phyloP scores from a whole-genome alignment of 192 early-diverging fungal genomes.

The Entophlyctis luteolus region DNA sequence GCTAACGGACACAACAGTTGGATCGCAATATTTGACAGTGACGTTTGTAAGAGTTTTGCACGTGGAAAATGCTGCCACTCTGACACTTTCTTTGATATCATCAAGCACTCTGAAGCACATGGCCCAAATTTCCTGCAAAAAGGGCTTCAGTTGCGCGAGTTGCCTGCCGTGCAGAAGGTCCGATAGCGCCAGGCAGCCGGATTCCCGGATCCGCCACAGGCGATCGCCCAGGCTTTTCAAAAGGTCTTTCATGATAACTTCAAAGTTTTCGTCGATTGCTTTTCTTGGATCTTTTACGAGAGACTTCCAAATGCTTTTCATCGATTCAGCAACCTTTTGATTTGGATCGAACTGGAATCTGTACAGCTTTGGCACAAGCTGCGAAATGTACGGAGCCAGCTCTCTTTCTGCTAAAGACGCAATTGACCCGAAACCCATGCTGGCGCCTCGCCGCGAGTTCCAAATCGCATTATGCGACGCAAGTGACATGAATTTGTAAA shows the following conservation, averaged over 20 bases:
- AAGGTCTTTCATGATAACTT: slow-evolving; percentile 76
- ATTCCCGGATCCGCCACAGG: slow-evolving; percentile 81
- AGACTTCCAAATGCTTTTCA: slow-evolving; percentile 87
- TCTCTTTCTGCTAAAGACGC: slow-evolving; percentile 72
- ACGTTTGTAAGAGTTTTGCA: slow-evolving; percentile 75
- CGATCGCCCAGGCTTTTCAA: slow-evolving; percentile 72
- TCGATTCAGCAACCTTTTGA: slow-evolving; percentile 75
- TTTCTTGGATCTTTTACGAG: slow-evolving; percentile 60
- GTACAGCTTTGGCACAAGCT: slow-evolving; percentile 79
- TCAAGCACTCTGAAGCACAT: slow-evolving; percentile 89
- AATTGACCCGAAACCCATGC: slow-evolving; percentile 80
- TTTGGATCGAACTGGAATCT: slow-evolving; percentile 90
- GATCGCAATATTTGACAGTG: slow-evolving; percentile 85
- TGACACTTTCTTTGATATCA: slow-evolving; percentile 91
- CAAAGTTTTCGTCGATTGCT: slow-evolving; percentile 70
- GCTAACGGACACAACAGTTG: slow-evolving; percentile 47
- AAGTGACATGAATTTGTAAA: slow-evolving; percentile 90
- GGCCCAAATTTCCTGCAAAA: slow-evolving; percentile 78
- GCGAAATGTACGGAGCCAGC: slow-evolving; percentile 70
- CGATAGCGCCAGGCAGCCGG: slow-evolving; percentile 64
- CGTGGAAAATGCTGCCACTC: slow-evolving; percentile 72
- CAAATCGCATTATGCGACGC: slow-evolving; percentile 90
- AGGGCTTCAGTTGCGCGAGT: slow-evolving; percentile 66
- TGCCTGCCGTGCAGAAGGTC: slow-evolving; percentile 69
- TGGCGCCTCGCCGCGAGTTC: slow-evolving; percentile 82